These are phyloP conservation scores for Xerocomellus intermedius DNA, from an alignment of 768 basidiomycete genomes.

Conservation along the genomic window DNA sequence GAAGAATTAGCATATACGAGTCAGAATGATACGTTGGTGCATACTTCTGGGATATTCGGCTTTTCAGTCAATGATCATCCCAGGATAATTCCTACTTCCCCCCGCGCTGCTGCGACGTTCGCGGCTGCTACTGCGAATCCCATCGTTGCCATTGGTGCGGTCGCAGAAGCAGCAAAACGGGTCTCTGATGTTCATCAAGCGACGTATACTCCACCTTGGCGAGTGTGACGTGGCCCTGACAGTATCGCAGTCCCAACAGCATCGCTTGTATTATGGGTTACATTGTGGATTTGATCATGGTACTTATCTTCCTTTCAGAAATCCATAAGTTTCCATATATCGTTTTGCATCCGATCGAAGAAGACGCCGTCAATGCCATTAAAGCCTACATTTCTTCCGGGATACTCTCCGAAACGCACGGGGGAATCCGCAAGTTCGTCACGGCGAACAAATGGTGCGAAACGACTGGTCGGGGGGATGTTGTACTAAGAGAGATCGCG, in stretches of 20 bases:
- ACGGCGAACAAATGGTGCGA: neutral
- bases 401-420: neutral
- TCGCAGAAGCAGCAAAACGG: conserved; percentile 4
- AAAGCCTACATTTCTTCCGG: neutral
- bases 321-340: neutral
- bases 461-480: neutral
- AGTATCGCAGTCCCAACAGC: neutral
- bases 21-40: neutral
- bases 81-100: neutral
- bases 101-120: neutral
- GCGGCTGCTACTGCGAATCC: conserved; percentile 3
- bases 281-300: conserved; percentile 1
- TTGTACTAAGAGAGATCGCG: neutral
- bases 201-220: neutral
- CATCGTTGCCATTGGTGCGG: neutral
- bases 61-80: neutral
- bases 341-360: neutral
- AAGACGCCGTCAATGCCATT: conserved; percentile 2
- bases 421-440: neutral
- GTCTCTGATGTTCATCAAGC: conserved; percentile 1
- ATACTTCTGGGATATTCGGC: neutral
- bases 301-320: conserved; percentile 1
- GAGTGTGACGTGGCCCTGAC: neutral
- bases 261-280: conserved; percentile 3
- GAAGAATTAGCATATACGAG: neutral